A percentile compares a stretch with the other conserved stretches of the same genome.
Conservation (phyloP, 176 grass and related monocot species). For the Leersia perrieri region DNA sequence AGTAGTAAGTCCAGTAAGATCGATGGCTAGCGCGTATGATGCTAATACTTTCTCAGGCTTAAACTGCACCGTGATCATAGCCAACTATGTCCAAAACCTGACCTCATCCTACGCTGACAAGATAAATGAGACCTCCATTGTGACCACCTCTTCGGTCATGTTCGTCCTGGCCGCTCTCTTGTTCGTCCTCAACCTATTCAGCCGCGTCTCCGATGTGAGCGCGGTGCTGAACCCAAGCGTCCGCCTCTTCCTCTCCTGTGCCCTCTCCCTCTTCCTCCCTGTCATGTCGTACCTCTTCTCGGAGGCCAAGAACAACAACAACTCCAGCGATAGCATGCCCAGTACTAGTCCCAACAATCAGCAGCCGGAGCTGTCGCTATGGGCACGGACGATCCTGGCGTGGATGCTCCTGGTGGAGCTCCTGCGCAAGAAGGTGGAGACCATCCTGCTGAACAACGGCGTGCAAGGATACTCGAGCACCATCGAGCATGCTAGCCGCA, state of each 20-base stretch:
- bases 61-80: neutral
- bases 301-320: neutral
- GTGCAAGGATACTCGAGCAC: neutral
- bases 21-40: too few relatives aligned
- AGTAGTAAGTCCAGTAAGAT: too few relatives aligned
- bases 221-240: neutral
- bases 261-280: neutral
- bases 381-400: neutral
- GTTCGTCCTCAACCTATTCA: neutral
- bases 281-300: conserved; percentile 11
- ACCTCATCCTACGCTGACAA: neutral
- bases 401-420: conserved; percentile 23
- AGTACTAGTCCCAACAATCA: neutral
- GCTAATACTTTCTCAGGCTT: too few relatives aligned
- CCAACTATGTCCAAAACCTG: neutral
- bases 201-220: neutral
- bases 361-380: neutral
- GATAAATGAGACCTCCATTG: neutral
- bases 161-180: neutral
- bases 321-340: too few relatives aligned
- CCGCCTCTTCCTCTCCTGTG: neutral
- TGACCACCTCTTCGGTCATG: neutral
- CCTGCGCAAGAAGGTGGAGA: conserved; percentile 19
- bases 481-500: neutral
- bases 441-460: neutral